A percentile compares a stretch with the other conserved stretches of the same genome.
Evolutionary conservation across 352 stramenopile genomes (phyloP).

Genomic region (Phytophthora hibernalis): DNA sequence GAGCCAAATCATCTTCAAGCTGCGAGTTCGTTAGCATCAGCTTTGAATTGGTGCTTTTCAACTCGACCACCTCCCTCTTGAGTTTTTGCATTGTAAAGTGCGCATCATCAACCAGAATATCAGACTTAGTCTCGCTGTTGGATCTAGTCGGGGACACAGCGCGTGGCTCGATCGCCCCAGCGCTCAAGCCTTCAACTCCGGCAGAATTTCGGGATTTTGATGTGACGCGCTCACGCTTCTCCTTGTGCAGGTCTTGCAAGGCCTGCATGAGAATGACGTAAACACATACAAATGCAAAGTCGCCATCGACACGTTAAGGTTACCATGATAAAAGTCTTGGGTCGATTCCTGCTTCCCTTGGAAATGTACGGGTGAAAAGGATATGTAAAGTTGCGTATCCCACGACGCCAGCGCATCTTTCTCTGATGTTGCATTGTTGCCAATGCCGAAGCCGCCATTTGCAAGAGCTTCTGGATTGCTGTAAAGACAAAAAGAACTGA

Average conservation of each 20-base stretch:
- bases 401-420: conserved; percentile 71
- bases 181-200: conserved; percentile 6
- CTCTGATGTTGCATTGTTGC: conserved; percentile 29
- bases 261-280: conserved; percentile 65
- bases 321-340: neutral
- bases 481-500: neutral
- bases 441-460: conserved; percentile 19
- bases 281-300: conserved; percentile 23
- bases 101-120: conserved; percentile 55
- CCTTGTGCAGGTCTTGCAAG: conserved; percentile 58
- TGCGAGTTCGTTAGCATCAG: conserved; percentile 74
- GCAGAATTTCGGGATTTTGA: conserved; percentile 33
- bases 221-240: conserved; percentile 52
- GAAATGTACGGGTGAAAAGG: conserved; percentile 25
- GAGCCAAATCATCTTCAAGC: conserved; percentile 70
- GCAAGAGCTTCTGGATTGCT: conserved; percentile 38
- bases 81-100: conserved; percentile 81
- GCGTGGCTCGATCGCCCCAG: conserved; percentile 11
- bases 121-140: conserved; percentile 6
- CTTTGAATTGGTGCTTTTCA: conserved; percentile 69
- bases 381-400: conserved; percentile 81
- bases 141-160: conserved; percentile 11
- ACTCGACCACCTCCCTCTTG: conserved; percentile 65
- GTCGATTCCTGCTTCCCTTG: neutral
- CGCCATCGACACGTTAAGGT: conserved; percentile 29